These are phyloP conservation scores for Pouteria campechiana DNA, from an alignment of 179 eudicot genomes.

Conservation along the genomic window DNA sequence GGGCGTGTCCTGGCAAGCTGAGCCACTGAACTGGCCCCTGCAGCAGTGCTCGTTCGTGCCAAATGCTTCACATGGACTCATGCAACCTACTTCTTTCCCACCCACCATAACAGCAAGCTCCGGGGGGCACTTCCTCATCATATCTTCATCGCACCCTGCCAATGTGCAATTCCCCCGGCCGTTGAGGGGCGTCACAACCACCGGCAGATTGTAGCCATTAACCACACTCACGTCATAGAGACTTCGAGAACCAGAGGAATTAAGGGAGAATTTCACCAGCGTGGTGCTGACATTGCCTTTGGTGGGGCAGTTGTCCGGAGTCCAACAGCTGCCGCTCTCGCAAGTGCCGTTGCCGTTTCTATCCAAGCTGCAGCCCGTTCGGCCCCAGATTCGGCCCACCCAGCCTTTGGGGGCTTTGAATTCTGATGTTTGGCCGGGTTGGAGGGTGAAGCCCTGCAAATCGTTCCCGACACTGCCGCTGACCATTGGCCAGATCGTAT, in stretches of 20 bases:
- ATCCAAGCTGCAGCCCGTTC: conserved; percentile 54
- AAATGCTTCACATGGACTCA: conserved; percentile 77
- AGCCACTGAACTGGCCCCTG: conserved; percentile 48
- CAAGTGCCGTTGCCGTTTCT: conserved; percentile 38
- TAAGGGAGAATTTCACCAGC: conserved; percentile 63
- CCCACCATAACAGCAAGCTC: conserved; percentile 19
- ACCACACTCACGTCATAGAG: conserved; percentile 81
- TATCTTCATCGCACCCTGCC: conserved; percentile 52
- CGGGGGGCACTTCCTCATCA: conserved; percentile 44
- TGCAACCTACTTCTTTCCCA: conserved; percentile 58
- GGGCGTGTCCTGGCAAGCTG: conserved; percentile 43
- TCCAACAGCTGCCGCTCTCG: conserved; percentile 70
- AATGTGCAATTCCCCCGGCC: conserved; percentile 64
- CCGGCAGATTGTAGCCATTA: conserved; percentile 79
- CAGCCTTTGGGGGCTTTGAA: conserved; percentile 61
- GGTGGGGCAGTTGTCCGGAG: conserved; percentile 45
- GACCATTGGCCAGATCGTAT: conserved; percentile 83
- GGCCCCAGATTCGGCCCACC: conserved; percentile 92
- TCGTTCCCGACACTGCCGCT: conserved; percentile 58
- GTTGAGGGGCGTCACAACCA: conserved; percentile 59
- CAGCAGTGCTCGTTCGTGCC: conserved; percentile 66
- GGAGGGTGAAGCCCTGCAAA: conserved; percentile 63
- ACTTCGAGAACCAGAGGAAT: conserved; percentile 39
- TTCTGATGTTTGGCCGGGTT: conserved; percentile 39
- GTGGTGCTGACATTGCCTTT: conserved; percentile 66